Base-by-base conservation (phyloP, 148 eudicot genomes). In the Rhododendron henanense region DNA sequence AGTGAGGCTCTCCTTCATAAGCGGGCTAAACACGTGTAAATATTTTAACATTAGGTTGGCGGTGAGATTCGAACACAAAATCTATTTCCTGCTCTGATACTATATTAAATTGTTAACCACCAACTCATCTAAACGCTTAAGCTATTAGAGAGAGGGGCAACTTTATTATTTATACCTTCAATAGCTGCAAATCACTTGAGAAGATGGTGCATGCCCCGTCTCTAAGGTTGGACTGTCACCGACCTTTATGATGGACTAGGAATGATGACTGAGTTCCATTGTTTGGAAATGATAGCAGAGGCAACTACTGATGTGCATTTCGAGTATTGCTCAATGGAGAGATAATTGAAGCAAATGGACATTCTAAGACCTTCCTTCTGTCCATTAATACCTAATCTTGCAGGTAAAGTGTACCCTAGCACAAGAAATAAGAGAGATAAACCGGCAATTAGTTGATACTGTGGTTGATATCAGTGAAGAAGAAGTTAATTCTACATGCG, bases 351-450 rank as follows among this genome's bases (percentile, higher is more conserved):
- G 47, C 79, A 19, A 75, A 39, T 39, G 4, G 79, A 19, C 4
- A 35, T 19, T 6, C 79, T 33, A 71, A 33, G 41, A 33, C 76
- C 76, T 71, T 71, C 76, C 6, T 71, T 71, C 15, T 31, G 39
- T 31, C 39, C 41, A 31, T 14, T 75, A 74, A 18, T 50, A 61
- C 37, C 28, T 78, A 71, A 78, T 39, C 67, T 65, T 91, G 85
- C 93, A 96, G 98, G 91, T 87, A 81, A 91, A 94, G 87, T 91
- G 86, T 85, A 87, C 92, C 84, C 89, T 96, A 87, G 55, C 91
- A 84, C 94, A 96, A 88, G 99, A 96, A 90, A 91, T 96, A 73
- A 92, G 88, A 89, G 92, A 94, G 81, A 94, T 94, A 80, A 96
- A 96, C 88, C 90, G 86, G 82, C 91, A 91, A 57, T 94, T 96